These are phyloP conservation scores for Trichoderma citrinoviride DNA, from an alignment of 2,329 filamentous ascomycete genomes.

Conservation along the genomic window DNA sequence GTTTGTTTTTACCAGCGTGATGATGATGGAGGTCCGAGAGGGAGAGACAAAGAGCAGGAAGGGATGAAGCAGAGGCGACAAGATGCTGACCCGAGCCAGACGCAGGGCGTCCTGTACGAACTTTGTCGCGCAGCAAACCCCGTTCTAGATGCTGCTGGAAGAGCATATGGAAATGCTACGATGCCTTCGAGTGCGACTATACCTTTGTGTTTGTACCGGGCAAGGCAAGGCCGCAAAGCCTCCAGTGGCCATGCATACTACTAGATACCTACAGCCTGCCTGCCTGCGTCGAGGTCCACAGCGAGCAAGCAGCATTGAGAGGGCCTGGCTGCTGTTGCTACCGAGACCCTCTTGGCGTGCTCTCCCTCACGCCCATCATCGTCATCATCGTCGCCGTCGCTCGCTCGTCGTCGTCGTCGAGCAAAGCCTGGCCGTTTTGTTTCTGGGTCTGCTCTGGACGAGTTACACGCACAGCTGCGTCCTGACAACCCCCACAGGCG, in stretches of 20 bases:
- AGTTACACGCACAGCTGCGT: no score
- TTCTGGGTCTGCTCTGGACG: no score
- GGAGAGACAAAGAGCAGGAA: not conserved
- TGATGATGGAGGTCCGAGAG: not conserved
- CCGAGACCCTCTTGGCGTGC: not conserved
- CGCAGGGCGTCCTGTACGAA: constrained; percentile 20
- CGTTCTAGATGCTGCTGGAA: constrained; percentile 8
- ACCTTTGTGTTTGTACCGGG: no score
- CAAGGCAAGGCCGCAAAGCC: no score
- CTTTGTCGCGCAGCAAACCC: constrained; percentile 19
- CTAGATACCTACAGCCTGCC: not conserved
- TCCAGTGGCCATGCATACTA: no score
- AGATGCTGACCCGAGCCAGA: constrained; percentile 18
- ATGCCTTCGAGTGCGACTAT: no score
- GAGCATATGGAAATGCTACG: not conserved
- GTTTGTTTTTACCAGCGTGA: not conserved
- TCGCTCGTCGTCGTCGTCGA: no score
- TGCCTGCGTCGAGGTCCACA: not conserved
- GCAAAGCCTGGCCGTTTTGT: no score
- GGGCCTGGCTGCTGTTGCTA: not conserved
- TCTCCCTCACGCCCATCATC: not conserved
- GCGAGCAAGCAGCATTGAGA: not conserved
- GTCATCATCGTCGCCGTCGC: not conserved
- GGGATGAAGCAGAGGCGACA: not conserved
- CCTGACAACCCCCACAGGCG: no score